A percentile compares a stretch with the other conserved stretches of the same genome.
Evolutionary conservation across 1,284 basidiomycete species (phyloP).

Genomic region (Trichosporon coremiiforme): DNA sequence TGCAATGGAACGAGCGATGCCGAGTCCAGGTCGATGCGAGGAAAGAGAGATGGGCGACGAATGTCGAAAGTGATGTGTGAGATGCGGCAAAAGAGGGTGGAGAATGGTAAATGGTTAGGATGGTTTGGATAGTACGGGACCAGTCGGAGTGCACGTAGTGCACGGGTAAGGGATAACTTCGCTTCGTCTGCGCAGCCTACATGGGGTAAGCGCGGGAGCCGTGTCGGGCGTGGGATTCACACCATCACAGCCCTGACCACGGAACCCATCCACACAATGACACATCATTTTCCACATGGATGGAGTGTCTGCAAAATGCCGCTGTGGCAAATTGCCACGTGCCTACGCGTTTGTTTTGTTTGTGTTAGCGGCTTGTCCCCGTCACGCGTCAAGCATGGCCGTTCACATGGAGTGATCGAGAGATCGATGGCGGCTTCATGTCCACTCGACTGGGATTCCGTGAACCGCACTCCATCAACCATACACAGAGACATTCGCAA

Average conservation of each 20-base stretch:
- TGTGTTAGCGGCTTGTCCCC: not conserved
- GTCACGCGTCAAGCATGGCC: too few species aligned
- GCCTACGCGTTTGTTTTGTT: conserved; percentile 1
- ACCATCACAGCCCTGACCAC: too few species aligned
- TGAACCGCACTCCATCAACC: not conserved
- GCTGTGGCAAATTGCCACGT: not conserved
- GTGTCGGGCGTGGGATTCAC: too few species aligned
- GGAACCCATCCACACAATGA: not conserved
- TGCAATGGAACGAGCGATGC: not conserved
- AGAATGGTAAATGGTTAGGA: not conserved
- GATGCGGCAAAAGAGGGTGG: not conserved
- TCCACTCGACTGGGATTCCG: too few species aligned
- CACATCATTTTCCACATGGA: not conserved
- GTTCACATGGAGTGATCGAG: too few species aligned
- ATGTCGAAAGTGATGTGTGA: not conserved
- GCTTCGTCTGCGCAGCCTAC: not conserved
- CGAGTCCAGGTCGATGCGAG: not conserved
- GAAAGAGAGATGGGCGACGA: not conserved
- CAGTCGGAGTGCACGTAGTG: not conserved
- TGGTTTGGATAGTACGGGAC: not conserved
- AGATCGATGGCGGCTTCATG: too few species aligned
- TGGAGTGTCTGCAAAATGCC: too few species aligned
- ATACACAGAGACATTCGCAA: not conserved
- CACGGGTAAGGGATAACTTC: too few species aligned
- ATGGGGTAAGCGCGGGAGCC: not conserved